Evolutionary conservation across 2,329 filamentous ascomycete genomes (phyloP).

Genomic region (Elsinoe australis): DNA sequence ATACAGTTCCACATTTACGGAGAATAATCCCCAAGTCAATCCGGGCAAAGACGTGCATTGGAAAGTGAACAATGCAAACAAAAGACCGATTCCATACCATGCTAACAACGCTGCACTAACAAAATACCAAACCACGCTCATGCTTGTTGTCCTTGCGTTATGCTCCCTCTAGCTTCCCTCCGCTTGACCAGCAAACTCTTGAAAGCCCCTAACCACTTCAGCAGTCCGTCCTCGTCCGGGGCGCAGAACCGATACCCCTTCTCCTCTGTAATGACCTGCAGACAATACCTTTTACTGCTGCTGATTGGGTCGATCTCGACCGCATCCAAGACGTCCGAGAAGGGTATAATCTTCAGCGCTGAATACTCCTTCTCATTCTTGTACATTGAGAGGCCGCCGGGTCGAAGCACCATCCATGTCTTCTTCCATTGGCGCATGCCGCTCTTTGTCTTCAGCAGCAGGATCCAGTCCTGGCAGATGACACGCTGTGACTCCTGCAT

Average conservation of each 20-base stretch:
- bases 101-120: too few relatives aligned
- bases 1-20: too few relatives aligned
- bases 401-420: constrained; percentile 83
- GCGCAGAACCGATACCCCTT: constrained; percentile 52
- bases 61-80: too few relatives aligned
- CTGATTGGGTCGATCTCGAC: constrained; percentile 88
- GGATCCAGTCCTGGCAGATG: constrained; percentile 88
- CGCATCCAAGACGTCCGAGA: constrained; percentile 74
- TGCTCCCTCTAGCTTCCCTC: constrained; percentile 40
- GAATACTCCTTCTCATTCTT: constrained; percentile 89
- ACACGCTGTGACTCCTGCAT: constrained; percentile 69
- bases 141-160: too few relatives aligned
- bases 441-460: constrained; percentile 71
- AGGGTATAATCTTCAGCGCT: constrained; percentile 70
- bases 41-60: too few relatives aligned
- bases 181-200: constrained; percentile 75
- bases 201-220: constrained; percentile 79
- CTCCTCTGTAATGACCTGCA: constrained; percentile 91
- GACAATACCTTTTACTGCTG: constrained; percentile 73
- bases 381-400: constrained; percentile 79
- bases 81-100: too few relatives aligned
- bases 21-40: too few relatives aligned
- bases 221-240: constrained; percentile 69
- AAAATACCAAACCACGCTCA: too few relatives aligned
- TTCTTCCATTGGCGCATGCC: constrained; percentile 92